These are phyloP conservation scores for Cubamyces lactineus DNA, from an alignment of 768 basidiomycete species.

Conservation along the genomic window DNA sequence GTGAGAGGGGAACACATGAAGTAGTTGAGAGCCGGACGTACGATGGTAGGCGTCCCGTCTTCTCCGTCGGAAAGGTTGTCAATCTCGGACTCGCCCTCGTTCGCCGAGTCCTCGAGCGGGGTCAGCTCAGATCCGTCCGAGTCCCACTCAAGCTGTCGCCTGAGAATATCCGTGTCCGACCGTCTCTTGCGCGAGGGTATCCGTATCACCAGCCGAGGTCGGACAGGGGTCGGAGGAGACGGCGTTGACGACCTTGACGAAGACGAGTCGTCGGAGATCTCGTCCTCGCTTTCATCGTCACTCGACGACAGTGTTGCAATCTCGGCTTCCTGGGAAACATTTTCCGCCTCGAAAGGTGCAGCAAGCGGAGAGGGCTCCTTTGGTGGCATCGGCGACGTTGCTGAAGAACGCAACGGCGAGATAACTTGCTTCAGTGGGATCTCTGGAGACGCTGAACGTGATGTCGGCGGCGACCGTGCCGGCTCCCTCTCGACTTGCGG, in stretches of 20 bases:
- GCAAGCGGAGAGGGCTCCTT: no score
- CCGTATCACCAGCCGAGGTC: not conserved
- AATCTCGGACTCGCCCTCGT: constrained; percentile 23
- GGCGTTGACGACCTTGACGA: not conserved
- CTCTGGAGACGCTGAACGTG: no score
- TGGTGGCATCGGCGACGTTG: no score
- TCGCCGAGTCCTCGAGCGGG: constrained; percentile 27
- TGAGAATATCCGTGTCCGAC: not conserved
- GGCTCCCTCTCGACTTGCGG: no score
- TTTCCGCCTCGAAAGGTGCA: no score
- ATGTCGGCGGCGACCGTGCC: no score
- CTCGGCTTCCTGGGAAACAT: no score
- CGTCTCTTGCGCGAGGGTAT: not conserved
- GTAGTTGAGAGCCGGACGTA: not conserved
- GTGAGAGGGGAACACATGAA: not conserved
- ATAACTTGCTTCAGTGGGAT: no score
- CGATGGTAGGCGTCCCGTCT: constrained; percentile 5
- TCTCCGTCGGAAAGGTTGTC: constrained; percentile 23
- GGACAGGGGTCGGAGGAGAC: not conserved
- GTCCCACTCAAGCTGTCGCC: constrained; percentile 18
- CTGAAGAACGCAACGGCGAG: no score
- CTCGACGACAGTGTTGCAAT: no score
- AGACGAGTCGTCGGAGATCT: not conserved
- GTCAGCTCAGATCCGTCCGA: constrained; percentile 33
- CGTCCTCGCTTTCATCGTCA: not conserved